Evolutionary conservation across 148 eudicot species (phyloP).

Genomic region (Polygonum maritimum): DNA sequence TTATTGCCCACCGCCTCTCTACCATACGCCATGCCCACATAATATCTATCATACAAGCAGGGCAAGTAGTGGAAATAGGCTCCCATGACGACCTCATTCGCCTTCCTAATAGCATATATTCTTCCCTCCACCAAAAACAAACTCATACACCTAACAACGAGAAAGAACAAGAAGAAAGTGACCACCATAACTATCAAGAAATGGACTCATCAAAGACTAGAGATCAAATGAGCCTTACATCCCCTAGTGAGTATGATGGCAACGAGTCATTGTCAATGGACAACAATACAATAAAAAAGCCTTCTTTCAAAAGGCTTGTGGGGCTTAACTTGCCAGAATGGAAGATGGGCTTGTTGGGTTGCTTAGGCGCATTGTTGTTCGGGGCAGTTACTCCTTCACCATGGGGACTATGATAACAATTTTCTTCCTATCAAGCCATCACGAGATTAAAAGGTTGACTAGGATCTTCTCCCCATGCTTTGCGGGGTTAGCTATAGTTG

Average conservation of each 20-base stretch:
- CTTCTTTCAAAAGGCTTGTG: conserved; percentile 57
- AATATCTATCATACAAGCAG: conserved; percentile 50
- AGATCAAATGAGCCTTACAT: conserved; percentile 32
- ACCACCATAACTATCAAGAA: conserved; percentile 10
- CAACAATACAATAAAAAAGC: conserved; percentile 15
- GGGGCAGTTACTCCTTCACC: conserved; percentile 70
- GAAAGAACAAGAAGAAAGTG: not conserved
- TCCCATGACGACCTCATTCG: conserved; percentile 50
- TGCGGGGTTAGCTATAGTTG: conserved; percentile 55
- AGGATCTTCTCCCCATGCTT: conserved; percentile 45
- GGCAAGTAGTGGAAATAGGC: conserved; percentile 44
- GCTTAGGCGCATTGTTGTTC: conserved; percentile 42
- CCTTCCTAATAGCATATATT: conserved; percentile 27
- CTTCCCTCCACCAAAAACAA: conserved; percentile 47
- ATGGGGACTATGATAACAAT: conserved; percentile 79
- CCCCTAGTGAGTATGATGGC: conserved; percentile 44
- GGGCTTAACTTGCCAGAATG: conserved; percentile 72
- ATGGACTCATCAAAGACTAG: conserved; percentile 14
- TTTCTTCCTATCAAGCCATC: conserved; percentile 41
- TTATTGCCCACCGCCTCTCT: conserved; percentile 77
- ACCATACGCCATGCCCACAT: conserved; percentile 61
- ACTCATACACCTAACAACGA: conserved; percentile 16
- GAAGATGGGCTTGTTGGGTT: conserved; percentile 59
- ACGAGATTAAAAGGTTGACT: conserved; percentile 45
- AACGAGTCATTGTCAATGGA: conserved; percentile 33